Base-by-base conservation (phyloP, 495 filamentous ascomycete genomes). In the Penicillium simplicissimum region DNA sequence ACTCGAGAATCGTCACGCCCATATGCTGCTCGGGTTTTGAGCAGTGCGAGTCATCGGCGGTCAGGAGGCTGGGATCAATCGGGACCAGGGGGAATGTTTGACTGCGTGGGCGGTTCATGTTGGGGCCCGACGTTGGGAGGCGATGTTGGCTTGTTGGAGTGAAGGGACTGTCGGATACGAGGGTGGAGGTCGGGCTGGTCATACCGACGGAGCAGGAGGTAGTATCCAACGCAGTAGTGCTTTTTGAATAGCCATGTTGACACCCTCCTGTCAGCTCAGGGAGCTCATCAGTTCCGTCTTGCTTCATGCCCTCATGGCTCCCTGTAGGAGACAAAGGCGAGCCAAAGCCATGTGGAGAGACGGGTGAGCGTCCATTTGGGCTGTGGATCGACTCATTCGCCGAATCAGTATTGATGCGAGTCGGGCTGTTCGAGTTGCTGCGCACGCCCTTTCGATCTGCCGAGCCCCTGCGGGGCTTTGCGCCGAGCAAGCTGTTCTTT, bases 161-260 rank as follows among this genome's bases (percentile, higher is more conserved):
- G 65, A 91, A 93, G 14, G 88, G 85, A 54, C 86, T 89, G 52
- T 86, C 88, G 1, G 88, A 87, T 59, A 96, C 85, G 68, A 96
- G 90, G 3, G 94, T 92, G 11, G 93, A 92, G 3, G 90, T 88
- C 45, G 95, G 95, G 66, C 91, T 96, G 35, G 90, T 84, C 8
- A 93, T 86, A 54, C 87, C 89, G 31, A 83, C 83, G 6, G 91
- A 90, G 31, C 28, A 52, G 66, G 84, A 83, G 13, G 76, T 77
- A 40, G 82, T 87, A 38, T 83, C 84, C 17, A 87, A 75, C 8
- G 86, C 85, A 6, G 81, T 82, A 1, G 81, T 78, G 61, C 82
- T 87, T 63, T 84, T 82, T 9, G 84, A 83, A 65, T 88, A 80
- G 25, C 74, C 75, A 28, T 85, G 79, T 81, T 87, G 75, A 75